Evolutionary conservation across 2,329 filamentous ascomycete species (phyloP), one percentile per base, ranked within the genome.

Genomic region (Iodosphaeria phyllophila): DNA sequence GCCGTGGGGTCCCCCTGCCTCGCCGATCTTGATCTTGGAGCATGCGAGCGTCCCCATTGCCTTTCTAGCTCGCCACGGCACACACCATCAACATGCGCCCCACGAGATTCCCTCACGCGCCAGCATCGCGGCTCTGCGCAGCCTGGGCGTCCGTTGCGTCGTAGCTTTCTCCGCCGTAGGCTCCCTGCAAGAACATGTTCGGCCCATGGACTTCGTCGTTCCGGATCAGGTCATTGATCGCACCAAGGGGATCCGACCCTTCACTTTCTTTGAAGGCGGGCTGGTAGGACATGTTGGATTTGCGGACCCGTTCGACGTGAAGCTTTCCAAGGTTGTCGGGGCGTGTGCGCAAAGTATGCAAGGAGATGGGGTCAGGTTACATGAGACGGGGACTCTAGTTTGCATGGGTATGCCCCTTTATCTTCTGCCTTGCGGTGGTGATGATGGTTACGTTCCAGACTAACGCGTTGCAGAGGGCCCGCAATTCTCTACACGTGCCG

Each of bases 151-250:
- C 22, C 74, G 84, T 42, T 78, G 72, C 46, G 69, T 95, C 47
- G 79, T 98, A 45, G 83, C 86, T 34, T 98, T 98, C 59, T 86
- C 76, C 35, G 89, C 89, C 24, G 89, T 98, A 29, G 89, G 89
- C 33, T 86, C 76, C 42, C 58, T 98, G 46, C 80, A 77, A 47
- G 89, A 93, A 57, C 69, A 82, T 43, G 86, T 98, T 50, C 80
- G 78, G 54, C 89, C 89, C 21, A 76, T 89, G 54, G 89, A 98
- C 58, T 98, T 98, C 50, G 79, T 95, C 25, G 66, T 98, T 8
- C 89, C 86, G 1, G 83, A 93, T 53, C 89, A 98, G 58, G 68
- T 92, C 48, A 93, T 95, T 47, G 89, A 98, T 57, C 79, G 86
- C 33, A 95, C 86, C 37, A 95, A 93, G 66, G 89, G 86, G 27